Evolutionary conservation across 202 grass and related monocot species (phyloP), one percentile per base, ranked within the genome.

Genomic region (Saccharum hybrid): DNA sequence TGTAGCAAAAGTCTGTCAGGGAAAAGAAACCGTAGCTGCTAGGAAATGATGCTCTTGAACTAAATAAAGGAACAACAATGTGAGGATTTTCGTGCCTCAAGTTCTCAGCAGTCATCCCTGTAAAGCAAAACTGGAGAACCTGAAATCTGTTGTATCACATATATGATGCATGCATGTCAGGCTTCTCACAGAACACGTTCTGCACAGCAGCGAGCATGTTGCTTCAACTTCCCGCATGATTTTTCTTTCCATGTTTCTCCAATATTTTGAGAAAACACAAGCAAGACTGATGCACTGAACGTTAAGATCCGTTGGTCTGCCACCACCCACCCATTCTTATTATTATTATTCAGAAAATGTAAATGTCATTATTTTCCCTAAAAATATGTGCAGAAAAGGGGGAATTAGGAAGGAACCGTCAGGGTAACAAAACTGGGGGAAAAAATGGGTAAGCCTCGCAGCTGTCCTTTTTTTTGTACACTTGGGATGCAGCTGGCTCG

Each of bases 381-480:
- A 74, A 72, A 68, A 68, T 39, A 41, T 74, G 40, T 74, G 72
- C 71, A 54, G 28, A 74, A 60, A 83, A 51, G 19, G 8, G 52
- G 40, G 7, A 52, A 81, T 13, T 16, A 61, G 31, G 51, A 42
- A 72, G 10, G 40, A 77, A 63, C 39, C n/a, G 72, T 11, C 40
- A 75, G 18, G 37, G 46, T 62, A 61, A 59, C 1, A n/a, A 16
- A 61, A 42, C 26, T 26, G 15, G 30, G n/a, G 30, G 31, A 1
- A 67, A 34, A 85, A 82, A 40, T 2, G 34, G 38, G 34, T 56
- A 88, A 84, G 66, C 69, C 68, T 69, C 33, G 49, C 88, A 90
- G 85, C 77, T 91, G 75, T 61, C 83, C 75, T 49, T 49, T 90
- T 88, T 63, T 86, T 80, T 97, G 61, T 91, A 94, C 88, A 94